Percentiles rank a stretch among this genome's conserved stretches.
Conservation (phyloP, 176 grass and related monocot genomes). For the Ananas comosus region DNA sequence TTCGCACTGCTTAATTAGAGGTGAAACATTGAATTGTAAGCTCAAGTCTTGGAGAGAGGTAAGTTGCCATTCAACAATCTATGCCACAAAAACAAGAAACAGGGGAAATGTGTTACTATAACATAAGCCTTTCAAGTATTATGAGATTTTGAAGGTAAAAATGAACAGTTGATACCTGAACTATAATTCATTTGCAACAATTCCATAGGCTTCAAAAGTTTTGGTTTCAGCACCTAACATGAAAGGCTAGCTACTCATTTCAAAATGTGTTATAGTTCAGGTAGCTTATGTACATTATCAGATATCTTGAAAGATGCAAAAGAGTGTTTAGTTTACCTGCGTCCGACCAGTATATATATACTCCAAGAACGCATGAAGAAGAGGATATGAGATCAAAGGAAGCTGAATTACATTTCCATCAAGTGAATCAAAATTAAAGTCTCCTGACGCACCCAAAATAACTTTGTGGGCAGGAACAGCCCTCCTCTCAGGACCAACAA, state of each 20-base stretch:
- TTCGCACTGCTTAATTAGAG: slow-evolving; percentile 51
- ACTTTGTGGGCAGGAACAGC: slow-evolving; percentile 69
- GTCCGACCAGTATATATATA: slow-evolving; percentile 76
- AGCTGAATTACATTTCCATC: slow-evolving; percentile 41
- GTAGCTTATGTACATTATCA: neutral
- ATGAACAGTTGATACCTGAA: neutral
- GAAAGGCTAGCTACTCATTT: no score
- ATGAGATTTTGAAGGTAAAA: neutral
- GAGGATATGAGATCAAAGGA: slow-evolving; percentile 51
- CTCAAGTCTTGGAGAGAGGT: slow-evolving; percentile 45
- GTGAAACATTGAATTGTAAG: slow-evolving; percentile 57
- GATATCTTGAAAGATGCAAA: neutral
- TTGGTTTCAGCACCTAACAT: no score
- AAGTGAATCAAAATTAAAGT: slow-evolving; percentile 41
- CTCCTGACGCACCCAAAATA: slow-evolving; percentile 55
- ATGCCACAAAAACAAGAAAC: slow-evolving; percentile 18
- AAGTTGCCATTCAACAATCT: slow-evolving; percentile 54
- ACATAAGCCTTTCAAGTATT: no score
- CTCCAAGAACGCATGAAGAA: slow-evolving; percentile 66
- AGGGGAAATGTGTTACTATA: no score
- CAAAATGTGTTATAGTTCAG: no score
- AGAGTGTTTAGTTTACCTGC: slow-evolving; percentile 42
- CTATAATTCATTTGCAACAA: no score
- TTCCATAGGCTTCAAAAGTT: no score
- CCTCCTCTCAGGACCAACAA: slow-evolving; percentile 56